Evolutionary conservation across 805 yeast species (phyloP), one percentile per base, ranked within the genome.

Genomic region (Lachancea nothofagi): DNA sequence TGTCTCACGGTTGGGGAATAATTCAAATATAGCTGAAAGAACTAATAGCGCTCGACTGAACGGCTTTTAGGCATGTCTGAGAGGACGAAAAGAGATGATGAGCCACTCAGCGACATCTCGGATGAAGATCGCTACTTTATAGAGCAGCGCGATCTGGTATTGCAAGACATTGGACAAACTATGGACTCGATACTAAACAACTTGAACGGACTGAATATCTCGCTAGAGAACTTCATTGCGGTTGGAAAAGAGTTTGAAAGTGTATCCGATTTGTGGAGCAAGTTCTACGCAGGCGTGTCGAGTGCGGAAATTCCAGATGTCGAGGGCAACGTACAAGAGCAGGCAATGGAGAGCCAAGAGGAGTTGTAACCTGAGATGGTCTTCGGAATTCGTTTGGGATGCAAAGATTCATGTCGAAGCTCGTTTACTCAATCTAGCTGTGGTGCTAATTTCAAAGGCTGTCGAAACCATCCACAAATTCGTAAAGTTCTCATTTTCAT

Each of bases 161-260:
- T 59, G 7, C 62, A 59, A 37, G 63, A 60, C 40, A 56, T 59
- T 28, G 53, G 53, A 30, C 52, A 49, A 25, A 58, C 78, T 8
- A 71, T 83, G 74, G 87, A 80, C 49, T 71, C 80, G 0, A 82
- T 82, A 5, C 65, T 81, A 37, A 69, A 75, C 50, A 79, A 79
- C 48, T 59, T 83, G 42, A 81, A 80, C 48, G 71, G 78, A 15
- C 63, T 83, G 43, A 83, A 83, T 54, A 68, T 86, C 31, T 74
- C 88, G 0, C 61, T 83, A 37, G 82, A 80, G 48, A 78, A 75
- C 30, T 74, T 79, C 2, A 71, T 81, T 12, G 80, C 82, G 17
- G 85, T 83, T 2, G 89, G 93, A 1, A 77, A 78, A 52, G 89
- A 81, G 44, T 83, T 83, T 50, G 84, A 82, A 42, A 73, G 75